Percentiles rank a stretch among this genome's conserved stretches.
These are phyloP conservation scores for Ogataea saltuana DNA, from an alignment of 805 yeast species.

Conservation along the genomic window DNA sequence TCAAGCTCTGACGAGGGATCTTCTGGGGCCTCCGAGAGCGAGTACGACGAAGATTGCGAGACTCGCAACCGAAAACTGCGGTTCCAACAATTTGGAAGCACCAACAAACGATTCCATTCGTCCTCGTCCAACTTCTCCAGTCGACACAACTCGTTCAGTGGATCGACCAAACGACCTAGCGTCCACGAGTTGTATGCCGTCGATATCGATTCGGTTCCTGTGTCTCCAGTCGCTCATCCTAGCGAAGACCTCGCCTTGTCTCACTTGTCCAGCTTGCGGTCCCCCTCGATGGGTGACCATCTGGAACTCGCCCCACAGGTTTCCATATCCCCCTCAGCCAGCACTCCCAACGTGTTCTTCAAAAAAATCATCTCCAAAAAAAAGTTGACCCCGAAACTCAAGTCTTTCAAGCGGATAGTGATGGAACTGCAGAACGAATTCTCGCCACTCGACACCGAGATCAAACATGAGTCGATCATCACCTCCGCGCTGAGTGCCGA, in stretches of 20 bases:
- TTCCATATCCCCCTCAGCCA: conserved; percentile 1
- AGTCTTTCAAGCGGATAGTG: conserved; percentile 37
- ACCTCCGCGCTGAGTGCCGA: conserved; percentile 36
- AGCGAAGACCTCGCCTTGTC: conserved; percentile 2
- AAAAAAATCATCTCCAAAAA: conserved; percentile 33
- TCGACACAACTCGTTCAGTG: conserved; percentile 21
- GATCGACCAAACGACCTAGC: conserved; percentile 16
- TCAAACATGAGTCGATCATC: conserved; percentile 37
- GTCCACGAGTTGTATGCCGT: conserved; percentile 13
- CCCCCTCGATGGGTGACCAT: conserved; percentile 9
- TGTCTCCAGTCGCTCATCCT: conserved; percentile 15
- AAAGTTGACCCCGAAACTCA: conserved; percentile 36
- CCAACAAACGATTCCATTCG: conserved; percentile 12
- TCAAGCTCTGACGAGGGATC: conserved; percentile 13
- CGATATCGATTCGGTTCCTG: conserved; percentile 18
- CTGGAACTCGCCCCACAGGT: neutral
- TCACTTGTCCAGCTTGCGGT: neutral
- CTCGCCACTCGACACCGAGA: conserved; percentile 38
- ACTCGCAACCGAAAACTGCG: conserved; percentile 2
- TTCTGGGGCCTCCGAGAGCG: conserved; percentile 9
- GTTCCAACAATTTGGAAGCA: conserved; percentile 1
- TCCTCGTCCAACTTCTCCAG: conserved; percentile 21
- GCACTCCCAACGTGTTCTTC: conserved; percentile 29
- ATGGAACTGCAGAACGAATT: conserved; percentile 37
- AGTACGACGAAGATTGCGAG: conserved; percentile 15